A percentile compares a stretch with the other conserved stretches of the same genome.
phyloP scores from a whole-genome alignment of 1,284 basidiomycete species.

The Moniliophthora roreri region DNA sequence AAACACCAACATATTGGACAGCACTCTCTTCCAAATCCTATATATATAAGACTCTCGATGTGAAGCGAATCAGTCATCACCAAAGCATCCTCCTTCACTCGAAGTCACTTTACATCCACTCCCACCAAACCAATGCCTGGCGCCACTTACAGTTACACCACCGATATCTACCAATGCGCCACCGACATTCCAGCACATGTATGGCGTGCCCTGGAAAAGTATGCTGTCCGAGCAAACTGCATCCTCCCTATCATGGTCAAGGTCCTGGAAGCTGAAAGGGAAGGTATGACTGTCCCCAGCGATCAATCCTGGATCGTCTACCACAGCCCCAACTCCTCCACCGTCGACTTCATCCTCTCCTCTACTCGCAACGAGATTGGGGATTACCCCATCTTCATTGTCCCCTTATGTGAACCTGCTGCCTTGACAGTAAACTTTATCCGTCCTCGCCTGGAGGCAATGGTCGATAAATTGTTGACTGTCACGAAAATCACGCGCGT shows the following conservation, averaged over 20 bases:
- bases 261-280: slow-evolving; percentile 4
- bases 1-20: no score
- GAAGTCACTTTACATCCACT: no score
- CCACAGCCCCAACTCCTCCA: slow-evolving; percentile 19
- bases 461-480: slow-evolving; percentile 31
- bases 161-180: no score
- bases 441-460: slow-evolving; percentile 30
- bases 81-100: no score
- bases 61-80: no score
- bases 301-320: slow-evolving; percentile 53
- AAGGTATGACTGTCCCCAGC: slow-evolving; percentile 1
- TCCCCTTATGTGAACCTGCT: slow-evolving; percentile 34
- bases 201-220: no score
- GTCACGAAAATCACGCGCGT: slow-evolving; percentile 40
- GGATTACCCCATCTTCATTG: slow-evolving; percentile 58
- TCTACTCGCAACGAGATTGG: slow-evolving; percentile 54
- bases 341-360: slow-evolving; percentile 56
- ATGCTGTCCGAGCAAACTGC: not conserved
- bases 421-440: slow-evolving; percentile 33
- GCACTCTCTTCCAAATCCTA: no score
- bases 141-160: no score
- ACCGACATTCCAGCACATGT: no score
- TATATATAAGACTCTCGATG: no score
- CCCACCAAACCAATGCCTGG: no score
- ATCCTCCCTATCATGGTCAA: slow-evolving; percentile 6